Evolutionary conservation across 306 rosid species (phyloP).

Genomic region (Lablab purpureus): DNA sequence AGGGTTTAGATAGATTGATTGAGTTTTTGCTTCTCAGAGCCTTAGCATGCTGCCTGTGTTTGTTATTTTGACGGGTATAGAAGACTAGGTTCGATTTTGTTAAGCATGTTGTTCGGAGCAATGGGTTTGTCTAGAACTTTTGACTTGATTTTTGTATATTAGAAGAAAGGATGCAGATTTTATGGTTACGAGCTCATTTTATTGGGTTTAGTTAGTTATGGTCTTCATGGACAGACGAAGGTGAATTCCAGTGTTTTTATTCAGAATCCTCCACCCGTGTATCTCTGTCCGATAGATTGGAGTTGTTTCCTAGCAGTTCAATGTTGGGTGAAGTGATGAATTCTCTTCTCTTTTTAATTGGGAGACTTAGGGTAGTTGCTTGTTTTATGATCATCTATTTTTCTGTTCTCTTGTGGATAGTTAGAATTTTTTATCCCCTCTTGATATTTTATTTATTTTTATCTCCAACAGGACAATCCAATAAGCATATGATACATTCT

Average conservation of each 20-base stretch:
- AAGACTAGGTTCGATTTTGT: background rate
- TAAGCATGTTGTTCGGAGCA: background rate
- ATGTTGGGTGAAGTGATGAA: background rate
- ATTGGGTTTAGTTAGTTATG: background rate
- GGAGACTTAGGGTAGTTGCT: background rate
- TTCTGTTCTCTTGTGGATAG: background rate
- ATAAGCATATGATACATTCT: background rate
- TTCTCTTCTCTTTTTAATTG: background rate
- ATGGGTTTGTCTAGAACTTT: background rate
- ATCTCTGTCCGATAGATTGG: background rate
- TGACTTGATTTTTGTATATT: background rate
- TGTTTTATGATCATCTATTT: background rate
- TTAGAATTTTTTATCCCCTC: background rate
- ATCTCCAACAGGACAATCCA: background rate
- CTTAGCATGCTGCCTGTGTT: background rate
- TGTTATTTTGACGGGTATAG: background rate
- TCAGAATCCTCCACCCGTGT: background rate
- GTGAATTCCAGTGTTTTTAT: background rate
- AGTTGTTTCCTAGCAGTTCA: background rate
- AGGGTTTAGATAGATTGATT: background rate
- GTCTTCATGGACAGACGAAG: background rate
- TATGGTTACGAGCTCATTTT: conserved; percentile 15
- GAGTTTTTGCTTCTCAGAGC: background rate
- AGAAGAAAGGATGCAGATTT: no score
- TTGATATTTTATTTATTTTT: background rate